A percentile compares a stretch with the other conserved stretches of the same genome.
Evolutionary conservation across 148 eudicot species (phyloP).

Genomic region (Oxyria digyna): DNA sequence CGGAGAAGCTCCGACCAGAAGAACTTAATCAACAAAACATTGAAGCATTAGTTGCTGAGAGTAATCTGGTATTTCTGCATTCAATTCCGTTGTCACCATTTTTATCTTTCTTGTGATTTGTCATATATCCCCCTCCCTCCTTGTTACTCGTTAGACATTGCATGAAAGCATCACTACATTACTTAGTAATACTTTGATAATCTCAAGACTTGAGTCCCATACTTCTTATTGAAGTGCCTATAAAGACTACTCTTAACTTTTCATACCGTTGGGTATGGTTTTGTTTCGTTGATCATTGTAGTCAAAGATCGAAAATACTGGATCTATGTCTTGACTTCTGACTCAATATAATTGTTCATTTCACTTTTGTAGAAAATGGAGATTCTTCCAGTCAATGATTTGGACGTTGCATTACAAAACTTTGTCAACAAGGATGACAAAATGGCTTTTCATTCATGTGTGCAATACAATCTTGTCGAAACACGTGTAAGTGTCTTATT

Average conservation of each 20-base stretch:
- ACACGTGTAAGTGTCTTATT: conserved; percentile 61
- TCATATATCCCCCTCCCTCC: neutral
- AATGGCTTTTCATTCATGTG: conserved; percentile 78
- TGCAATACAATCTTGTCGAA: conserved; percentile 87
- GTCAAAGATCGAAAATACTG: neutral
- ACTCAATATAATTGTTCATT: neutral
- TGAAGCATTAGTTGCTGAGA: conserved; percentile 98
- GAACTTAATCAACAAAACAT: conserved; percentile 97
- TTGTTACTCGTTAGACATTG: neutral
- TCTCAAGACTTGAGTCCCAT: neutral
- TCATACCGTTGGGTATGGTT: neutral
- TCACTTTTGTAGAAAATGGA: conserved; percentile 72
- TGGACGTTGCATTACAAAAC: conserved; percentile 90
- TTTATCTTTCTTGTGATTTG: neutral
- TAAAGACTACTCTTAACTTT: neutral
- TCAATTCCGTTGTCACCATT: conserved; percentile 1
- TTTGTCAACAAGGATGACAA: conserved; percentile 96
- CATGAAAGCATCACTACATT: conserved; percentile 1
- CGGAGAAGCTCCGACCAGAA: conserved; percentile 91
- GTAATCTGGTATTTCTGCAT: conserved; percentile 51
- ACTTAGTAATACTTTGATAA: neutral
- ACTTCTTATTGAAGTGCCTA: neutral
- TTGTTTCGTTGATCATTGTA: neutral
- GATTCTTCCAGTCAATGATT: conserved; percentile 92
- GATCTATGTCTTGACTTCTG: neutral